phyloP scores from a whole-genome alignment of 345 rosid genomes.

The Eucalyptus paniculata region DNA sequence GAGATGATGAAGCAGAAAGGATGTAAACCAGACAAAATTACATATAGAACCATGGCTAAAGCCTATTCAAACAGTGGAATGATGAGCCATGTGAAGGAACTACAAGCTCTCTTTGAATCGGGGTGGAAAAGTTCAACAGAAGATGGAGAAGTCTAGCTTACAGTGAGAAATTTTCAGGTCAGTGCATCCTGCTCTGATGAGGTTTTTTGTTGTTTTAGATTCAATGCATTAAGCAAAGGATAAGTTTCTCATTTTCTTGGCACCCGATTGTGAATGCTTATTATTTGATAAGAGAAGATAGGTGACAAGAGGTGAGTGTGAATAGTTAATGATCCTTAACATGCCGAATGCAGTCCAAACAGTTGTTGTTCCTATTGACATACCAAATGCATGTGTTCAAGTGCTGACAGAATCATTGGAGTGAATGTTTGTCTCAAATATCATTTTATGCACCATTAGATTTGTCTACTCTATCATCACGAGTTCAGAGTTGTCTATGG shows the following conservation, averaged over 20 bases:
- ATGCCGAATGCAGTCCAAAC: not conserved
- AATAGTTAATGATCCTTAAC: not conserved
- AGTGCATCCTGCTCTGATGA: not conserved
- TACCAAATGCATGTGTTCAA: not conserved
- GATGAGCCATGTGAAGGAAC: slow-evolving; percentile 59
- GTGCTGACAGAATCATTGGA: not conserved
- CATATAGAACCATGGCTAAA: slow-evolving; percentile 76
- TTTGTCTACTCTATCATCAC: not conserved
- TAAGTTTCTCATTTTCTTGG: not conserved
- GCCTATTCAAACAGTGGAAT: slow-evolving; percentile 57
- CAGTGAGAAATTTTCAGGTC: slow-evolving; percentile 3
- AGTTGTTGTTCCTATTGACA: not conserved
- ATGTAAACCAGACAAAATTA: slow-evolving; percentile 61
- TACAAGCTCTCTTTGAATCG: slow-evolving; percentile 20
- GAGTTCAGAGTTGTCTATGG: not conserved
- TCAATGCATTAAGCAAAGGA: not conserved
- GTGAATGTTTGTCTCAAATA: not conserved
- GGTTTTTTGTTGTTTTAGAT: not conserved
- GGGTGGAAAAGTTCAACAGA: not conserved
- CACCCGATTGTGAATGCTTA: not conserved
- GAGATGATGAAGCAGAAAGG: slow-evolving; percentile 64
- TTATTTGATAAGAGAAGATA: not conserved
- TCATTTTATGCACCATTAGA: not conserved
- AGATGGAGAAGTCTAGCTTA: slow-evolving; percentile 42
- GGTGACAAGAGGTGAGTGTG: not conserved